Base-by-base conservation (phyloP, 2,329 filamentous ascomycete genomes). In the Neonectria punicea region DNA sequence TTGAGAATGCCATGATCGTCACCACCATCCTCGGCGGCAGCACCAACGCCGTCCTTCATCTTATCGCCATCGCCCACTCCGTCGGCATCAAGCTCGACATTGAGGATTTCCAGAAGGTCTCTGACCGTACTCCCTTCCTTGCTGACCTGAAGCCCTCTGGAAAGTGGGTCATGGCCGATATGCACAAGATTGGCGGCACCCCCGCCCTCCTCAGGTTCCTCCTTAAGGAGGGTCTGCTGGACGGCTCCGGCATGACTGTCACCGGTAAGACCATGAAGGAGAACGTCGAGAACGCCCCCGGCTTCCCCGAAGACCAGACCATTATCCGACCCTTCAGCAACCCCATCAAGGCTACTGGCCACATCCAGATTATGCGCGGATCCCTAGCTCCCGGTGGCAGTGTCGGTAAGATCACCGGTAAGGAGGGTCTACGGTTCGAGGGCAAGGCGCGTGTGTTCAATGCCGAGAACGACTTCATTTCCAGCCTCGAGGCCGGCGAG, bases 381-480 rank as follows among this genome's bases (percentile, higher is more conserved):
- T 93, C 93, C 65, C 87, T 97, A 41, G 93, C 94, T 1, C 94
- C 94, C 2, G 91, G 90, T 10, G 94, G 94, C 54, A 92, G 93
- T 1, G 94, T 97, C 11, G 94, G 93, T 67, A 97, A 97, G 81
- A 97, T 97, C 79, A 97, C 94, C 0, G 94, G 94, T 54, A 97
- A 97, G 82, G 94, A 97, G 80, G 94, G 94, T n/a, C 86, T 93
- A 16, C 84, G 83, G 11, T 97, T 97, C 80, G 89, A 86, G 13
- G 94, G 94, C 64, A 93, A 90, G 76, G 94, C 94, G 4, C 87
- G 89, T 46, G 92, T 94, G 68, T 97, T 94, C 78, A 86, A 97
- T 80, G 92, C 93, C 70, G 94, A 98, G 80, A 86, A 90, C 72
- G 87, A 91, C 74, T 91, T 97, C 72, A 92, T 97, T 76, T 82